These are phyloP conservation scores for Kwoniella sp. DNA, from an alignment of 768 basidiomycete genomes.

Conservation along the genomic window DNA sequence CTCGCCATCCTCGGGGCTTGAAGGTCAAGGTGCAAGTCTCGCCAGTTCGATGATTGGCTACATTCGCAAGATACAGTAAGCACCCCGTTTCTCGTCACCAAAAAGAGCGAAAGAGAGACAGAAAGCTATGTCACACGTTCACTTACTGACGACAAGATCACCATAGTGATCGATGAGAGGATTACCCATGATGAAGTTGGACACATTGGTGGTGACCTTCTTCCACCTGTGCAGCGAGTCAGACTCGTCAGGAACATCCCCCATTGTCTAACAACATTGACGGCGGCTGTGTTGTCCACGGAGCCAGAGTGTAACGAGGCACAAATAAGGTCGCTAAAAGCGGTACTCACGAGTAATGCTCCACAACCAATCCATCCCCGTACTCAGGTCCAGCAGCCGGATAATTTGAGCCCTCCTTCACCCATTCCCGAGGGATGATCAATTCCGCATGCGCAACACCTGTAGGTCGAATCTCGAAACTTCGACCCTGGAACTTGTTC, in stretches of 20 bases:
- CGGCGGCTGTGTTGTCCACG: no score
- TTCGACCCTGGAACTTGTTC: conserved; percentile 94
- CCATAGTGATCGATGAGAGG: conserved; percentile 92
- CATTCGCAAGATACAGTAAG: conserved; percentile 1
- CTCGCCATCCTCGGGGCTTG: conserved; percentile 94
- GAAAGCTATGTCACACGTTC: neutral
- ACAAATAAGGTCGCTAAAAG: neutral
- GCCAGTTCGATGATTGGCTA: conserved; percentile 82
- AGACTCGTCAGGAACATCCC: conserved; percentile 12
- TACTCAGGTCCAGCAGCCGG: conserved; percentile 42
- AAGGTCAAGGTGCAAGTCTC: conserved; percentile 88
- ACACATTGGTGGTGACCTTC: conserved; percentile 60
- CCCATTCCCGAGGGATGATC: conserved; percentile 70
- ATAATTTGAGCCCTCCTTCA: conserved; percentile 55
- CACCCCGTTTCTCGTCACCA: neutral
- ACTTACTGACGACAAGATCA: conserved; percentile 77
- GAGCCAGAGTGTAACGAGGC: no score
- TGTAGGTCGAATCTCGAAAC: conserved; percentile 93
- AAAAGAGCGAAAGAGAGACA: neutral
- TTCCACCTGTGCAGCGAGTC: conserved; percentile 35
- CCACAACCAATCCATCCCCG: conserved; percentile 63
- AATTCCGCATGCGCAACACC: conserved; percentile 90
- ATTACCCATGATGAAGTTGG: conserved; percentile 87
- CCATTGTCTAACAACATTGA: no score
- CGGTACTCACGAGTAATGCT: conserved; percentile 67